These are phyloP conservation scores for Alternaria ventricosa DNA, from an alignment of 2,329 filamentous ascomycete genomes.

Conservation along the genomic window DNA sequence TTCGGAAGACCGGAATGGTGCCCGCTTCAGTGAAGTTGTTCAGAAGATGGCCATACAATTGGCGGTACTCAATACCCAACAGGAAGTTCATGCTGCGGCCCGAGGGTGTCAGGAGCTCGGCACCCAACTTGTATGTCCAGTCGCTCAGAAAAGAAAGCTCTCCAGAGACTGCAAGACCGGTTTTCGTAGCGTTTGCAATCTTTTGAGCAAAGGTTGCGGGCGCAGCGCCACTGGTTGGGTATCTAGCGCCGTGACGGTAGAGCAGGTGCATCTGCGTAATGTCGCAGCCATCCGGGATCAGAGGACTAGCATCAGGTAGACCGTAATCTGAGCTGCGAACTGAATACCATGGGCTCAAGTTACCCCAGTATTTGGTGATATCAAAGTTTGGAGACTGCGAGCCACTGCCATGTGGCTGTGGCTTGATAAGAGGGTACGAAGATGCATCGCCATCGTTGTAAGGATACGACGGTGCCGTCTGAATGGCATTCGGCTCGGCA, in stretches of 20 bases:
- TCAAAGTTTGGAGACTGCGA: slow-evolving; percentile 29
- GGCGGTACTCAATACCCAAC: slow-evolving; percentile 50
- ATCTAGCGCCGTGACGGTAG: slow-evolving; percentile 41
- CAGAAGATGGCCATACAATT: slow-evolving; percentile 52
- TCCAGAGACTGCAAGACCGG: slow-evolving; percentile 30
- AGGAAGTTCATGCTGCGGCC: slow-evolving; percentile 50
- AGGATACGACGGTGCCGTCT: slow-evolving; percentile 37
- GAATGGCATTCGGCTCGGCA: slow-evolving; percentile 34
- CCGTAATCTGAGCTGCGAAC: slow-evolving; percentile 38
- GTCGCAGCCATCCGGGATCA: slow-evolving; percentile 34
- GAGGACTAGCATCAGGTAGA: slow-evolving; percentile 32
- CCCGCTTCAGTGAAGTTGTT: slow-evolving; percentile 52
- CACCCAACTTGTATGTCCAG: slow-evolving; percentile 41
- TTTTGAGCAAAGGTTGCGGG: slow-evolving; percentile 35
- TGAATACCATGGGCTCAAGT: slow-evolving; percentile 40
- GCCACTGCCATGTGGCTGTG: slow-evolving; percentile 29
- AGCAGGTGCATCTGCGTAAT: slow-evolving; percentile 38
- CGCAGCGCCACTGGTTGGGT: slow-evolving; percentile 36
- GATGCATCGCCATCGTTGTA: slow-evolving; percentile 33
- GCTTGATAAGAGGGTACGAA: slow-evolving; percentile 30
- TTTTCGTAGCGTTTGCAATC: slow-evolving; percentile 34
- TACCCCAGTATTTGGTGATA: slow-evolving; percentile 41
- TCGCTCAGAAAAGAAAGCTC: slow-evolving; percentile 34
- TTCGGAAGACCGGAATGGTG: slow-evolving; percentile 49
- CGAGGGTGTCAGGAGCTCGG: slow-evolving; percentile 40